Base-by-base conservation (phyloP, 2,329 filamentous ascomycete genomes). In the Neopestalotiopsis clavispora region DNA sequence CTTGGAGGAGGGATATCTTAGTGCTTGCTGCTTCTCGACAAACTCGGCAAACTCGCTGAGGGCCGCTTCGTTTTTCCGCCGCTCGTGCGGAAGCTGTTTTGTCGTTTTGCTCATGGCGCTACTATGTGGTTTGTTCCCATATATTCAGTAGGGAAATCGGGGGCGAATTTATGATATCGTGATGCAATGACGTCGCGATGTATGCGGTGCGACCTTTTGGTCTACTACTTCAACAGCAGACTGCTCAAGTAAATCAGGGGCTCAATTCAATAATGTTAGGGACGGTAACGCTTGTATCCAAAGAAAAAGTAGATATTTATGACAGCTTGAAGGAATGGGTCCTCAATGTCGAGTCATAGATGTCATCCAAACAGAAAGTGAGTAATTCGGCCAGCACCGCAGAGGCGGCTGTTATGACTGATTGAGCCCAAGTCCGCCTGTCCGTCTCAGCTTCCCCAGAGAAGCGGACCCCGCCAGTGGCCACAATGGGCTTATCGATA, bases 31-130 rank as follows among this genome's bases (percentile, higher is more conserved):
- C 79, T 94, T 92, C 80, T 98, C 94, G 73, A 98, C 96, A 77
- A 98, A 98, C 77, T 99, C 96, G 80, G 95, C 94, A 79, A 99
- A 99, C 75, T 98, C 96, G 84, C 93, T 96, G 68, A 99, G 87
- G 13, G 95, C 95, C 87, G 93, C 90, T 83, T 98, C 95, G 74
- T 94, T 94, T 83, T 93, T 94, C 74, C 94, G 91, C 80, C 92
- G 89, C 81, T 97, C 95, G 76, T 94, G 90, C 56, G 89, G 87
- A 69, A 91, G 88, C 77, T 90, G 87, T 79, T 91, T 93, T 69
- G 30, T 60, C 34, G 52, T 42, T 42, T 67, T 67, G 56, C 65
- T 67, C 65, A 67, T 67, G 32, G 58, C 56, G 34, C 20, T 42
- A 28, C 4, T 40, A 23, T 66, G 52, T 45, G 64, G 17, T n/a